Base-by-base conservation (phyloP, 495 filamentous ascomycete genomes). In the Astrothelium macrocarpum region DNA sequence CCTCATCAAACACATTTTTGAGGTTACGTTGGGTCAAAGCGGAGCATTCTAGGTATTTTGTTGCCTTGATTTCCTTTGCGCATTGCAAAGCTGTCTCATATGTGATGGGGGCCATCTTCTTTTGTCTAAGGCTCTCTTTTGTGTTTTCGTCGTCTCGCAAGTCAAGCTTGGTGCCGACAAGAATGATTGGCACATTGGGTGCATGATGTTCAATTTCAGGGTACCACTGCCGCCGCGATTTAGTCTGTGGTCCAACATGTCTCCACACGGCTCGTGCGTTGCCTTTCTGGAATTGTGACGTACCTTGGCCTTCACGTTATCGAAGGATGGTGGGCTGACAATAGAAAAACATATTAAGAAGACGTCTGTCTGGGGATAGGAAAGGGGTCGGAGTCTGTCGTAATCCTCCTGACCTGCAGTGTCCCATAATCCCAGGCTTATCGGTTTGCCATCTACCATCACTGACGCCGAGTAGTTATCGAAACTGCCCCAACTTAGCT, bases 401-500 rank as follows among this genome's bases (percentile, higher is more conserved):
- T 98, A 96, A 80, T 96, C 92, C 81, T 98, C 94, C 80, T 97
- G 92, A 72, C 93, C 94, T 69, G 94, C 94, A 70, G 94, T 98
- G 86, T 98, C 94, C 94, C 94, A 97, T 43, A 98, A 79, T 68
- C 94, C 94, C 68, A 98, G 78, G 76, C 91, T 96, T 75, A 98
- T 95, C 42, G 94, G 94, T 77, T 92, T 91, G 67, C 90, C 90
- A 79, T 98, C 94, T 53, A 98, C 94, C 90, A 96, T 96, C 31
- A 98, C 94, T 79, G 89, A 95, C 61, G 94, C 94, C 58, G 94
- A 96, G 78, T 98, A 98, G 78, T 98, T 98, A 72, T 98, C 94
- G 74, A 98, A 98, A 64, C 94, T 98, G 70, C n/a, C 23, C 12
- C 46, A 46, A 46, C 26, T 36, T 60, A 61, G 53, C 59, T 58